phyloP scores from a whole-genome alignment of 2,329 filamentous ascomycete genomes.

The Colletotrichum sp. region DNA sequence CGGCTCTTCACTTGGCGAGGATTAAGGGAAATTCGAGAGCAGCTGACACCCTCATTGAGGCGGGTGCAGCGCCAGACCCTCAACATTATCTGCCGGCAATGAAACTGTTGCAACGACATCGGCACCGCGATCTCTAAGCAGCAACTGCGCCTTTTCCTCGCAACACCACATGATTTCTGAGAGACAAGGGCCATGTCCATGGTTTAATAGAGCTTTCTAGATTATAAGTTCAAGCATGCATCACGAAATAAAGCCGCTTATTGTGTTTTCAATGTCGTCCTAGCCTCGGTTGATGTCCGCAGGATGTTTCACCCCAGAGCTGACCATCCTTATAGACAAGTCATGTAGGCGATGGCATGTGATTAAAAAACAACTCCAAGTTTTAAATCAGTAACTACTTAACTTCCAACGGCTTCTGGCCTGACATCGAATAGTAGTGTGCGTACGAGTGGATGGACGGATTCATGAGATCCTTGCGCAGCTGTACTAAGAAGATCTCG shows the following conservation, averaged over 20 bases:
- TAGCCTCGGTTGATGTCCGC: background rate
- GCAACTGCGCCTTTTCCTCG: background rate
- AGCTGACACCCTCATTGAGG: background rate
- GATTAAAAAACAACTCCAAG: too few relatives aligned
- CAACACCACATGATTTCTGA: background rate
- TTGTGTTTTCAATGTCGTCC: background rate
- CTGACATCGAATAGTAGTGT: background rate
- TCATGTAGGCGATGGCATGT: background rate
- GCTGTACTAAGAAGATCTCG: background rate
- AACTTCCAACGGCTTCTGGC: background rate
- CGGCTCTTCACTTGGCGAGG: background rate
- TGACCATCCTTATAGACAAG: background rate
- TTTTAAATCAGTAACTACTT: too few relatives aligned
- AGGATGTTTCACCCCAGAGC: background rate
- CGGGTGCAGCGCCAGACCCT: background rate
- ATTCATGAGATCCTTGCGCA: background rate
- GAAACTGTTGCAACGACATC: background rate
- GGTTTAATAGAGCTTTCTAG: background rate
- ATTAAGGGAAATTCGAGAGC: background rate
- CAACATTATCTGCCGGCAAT: background rate
- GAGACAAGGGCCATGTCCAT: too few relatives aligned
- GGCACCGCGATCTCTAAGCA: background rate
- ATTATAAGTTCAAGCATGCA: background rate
- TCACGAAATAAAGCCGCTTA: background rate
- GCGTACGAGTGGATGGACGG: slow-evolving; percentile 35